Percentiles rank a stretch among this genome's conserved stretches.
phyloP scores from a whole-genome alignment of 1,284 basidiomycete species.

The Phellinidium pouzarii region DNA sequence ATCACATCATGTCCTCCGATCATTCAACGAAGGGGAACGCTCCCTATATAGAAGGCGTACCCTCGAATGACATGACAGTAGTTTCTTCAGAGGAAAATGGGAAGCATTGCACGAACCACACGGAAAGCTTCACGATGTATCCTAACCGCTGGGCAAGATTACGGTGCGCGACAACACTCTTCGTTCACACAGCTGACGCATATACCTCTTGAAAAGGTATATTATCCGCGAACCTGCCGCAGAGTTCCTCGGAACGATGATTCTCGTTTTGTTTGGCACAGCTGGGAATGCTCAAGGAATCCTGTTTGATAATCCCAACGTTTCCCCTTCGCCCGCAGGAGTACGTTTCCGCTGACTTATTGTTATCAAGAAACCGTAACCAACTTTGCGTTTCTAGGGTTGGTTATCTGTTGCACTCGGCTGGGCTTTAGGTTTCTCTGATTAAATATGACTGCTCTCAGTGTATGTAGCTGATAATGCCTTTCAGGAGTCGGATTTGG shows the following conservation, averaged over 20 bases:
- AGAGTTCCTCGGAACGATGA: constrained; percentile 63
- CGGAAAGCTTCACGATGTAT: not conserved
- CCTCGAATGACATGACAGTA: not conserved
- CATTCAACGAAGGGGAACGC: not conserved
- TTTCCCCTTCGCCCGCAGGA: constrained; percentile 51
- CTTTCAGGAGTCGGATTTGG: constrained; percentile 46
- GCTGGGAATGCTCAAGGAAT: constrained; percentile 61
- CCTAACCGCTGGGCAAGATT: constrained; percentile 15
- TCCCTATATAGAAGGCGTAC: not conserved
- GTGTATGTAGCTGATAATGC: constrained; percentile 15
- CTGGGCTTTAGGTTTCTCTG: constrained; percentile 53
- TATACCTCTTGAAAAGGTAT: constrained; percentile 26
- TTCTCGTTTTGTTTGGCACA: constrained; percentile 59
- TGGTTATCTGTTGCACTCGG: constrained; percentile 56
- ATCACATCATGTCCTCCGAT: not conserved
- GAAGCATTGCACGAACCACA: not conserved
- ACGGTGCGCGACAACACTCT: constrained; percentile 6
- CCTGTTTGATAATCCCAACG: constrained; percentile 43
- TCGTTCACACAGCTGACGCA: not conserved
- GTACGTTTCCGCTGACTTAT: constrained; percentile 35
- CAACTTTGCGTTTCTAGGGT: constrained; percentile 31
- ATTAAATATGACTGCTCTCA: constrained; percentile 10
- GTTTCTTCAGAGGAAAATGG: not conserved
- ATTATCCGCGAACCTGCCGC: constrained; percentile 55
- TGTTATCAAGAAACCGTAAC: constrained; percentile 8